A percentile compares a stretch with the other conserved stretches of the same genome.
These are phyloP conservation scores for Gnomoniopsis sp. DNA, from an alignment of 2,329 filamentous ascomycete genomes.

Conservation along the genomic window DNA sequence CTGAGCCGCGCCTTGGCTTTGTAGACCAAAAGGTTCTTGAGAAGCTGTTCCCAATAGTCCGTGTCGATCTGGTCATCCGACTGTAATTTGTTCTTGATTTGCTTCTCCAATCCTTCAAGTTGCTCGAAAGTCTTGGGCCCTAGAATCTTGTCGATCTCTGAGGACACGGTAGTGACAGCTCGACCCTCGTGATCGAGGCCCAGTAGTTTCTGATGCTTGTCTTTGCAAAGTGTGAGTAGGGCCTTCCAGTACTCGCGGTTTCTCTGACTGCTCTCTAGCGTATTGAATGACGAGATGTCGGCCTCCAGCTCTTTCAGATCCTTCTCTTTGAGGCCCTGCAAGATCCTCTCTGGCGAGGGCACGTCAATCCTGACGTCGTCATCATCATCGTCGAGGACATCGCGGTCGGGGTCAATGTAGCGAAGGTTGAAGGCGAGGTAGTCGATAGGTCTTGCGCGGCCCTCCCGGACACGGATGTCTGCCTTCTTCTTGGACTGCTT, in stretches of 20 bases:
- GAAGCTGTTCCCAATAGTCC: conserved; percentile 94
- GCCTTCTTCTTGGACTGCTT: conserved; percentile 98
- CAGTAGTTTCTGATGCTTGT: conserved; percentile 65
- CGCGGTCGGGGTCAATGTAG: conserved; percentile 79
- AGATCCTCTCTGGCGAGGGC: conserved; percentile 74
- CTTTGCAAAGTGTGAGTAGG: conserved; percentile 77
- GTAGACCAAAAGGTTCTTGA: conserved; percentile 81
- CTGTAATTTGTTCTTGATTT: conserved; percentile 80
- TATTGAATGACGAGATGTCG: conserved; percentile 76
- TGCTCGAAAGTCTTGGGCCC: conserved; percentile 82
- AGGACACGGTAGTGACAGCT: conserved; percentile 75
- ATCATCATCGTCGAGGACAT: conserved; percentile 83
- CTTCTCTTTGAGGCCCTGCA: conserved; percentile 65
- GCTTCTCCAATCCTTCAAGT: conserved; percentile 78
- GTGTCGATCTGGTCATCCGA: conserved; percentile 92
- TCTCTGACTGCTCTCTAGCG: conserved; percentile 71
- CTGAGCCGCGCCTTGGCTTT: conserved; percentile 86
- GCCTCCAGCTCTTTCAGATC: conserved; percentile 74
- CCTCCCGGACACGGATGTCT: conserved; percentile 87
- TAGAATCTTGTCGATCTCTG: conserved; percentile 85
- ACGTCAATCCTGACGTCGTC: conserved; percentile 70
- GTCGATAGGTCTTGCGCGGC: conserved; percentile 88
- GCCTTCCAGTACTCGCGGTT: conserved; percentile 94
- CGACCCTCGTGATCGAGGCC: conserved; percentile 63
- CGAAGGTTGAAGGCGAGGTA: conserved; percentile 88